Conservation (phyloP, 495 filamentous ascomycete species). For the Lasiosphaeriaceae sp. region DNA sequence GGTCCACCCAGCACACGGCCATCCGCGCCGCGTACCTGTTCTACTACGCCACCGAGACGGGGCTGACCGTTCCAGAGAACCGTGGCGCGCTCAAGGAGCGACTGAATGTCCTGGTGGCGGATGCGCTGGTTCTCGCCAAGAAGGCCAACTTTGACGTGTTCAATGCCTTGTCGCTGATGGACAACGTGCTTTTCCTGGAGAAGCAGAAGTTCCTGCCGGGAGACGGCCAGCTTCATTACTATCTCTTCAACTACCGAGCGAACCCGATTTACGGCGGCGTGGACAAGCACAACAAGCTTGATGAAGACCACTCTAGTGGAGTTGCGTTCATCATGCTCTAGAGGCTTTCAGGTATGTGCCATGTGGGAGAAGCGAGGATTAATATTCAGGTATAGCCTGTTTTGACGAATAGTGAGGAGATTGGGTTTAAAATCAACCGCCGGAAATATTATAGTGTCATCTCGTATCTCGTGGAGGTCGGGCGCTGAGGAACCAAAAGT, state of each 20-base stretch:
- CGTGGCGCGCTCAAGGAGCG: constrained; percentile 61
- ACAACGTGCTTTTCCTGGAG: constrained; percentile 89
- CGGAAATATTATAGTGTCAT: no score
- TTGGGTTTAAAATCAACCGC: no score
- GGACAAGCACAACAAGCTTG: constrained; percentile 68
- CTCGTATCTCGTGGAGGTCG: no score
- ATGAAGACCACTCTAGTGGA: constrained; percentile 73
- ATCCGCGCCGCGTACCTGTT: constrained; percentile 90
- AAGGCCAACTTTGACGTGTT: constrained; percentile 89
- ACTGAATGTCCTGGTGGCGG: constrained; percentile 72
- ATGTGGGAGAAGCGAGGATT: neutral
- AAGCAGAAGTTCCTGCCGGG: constrained; percentile 90
- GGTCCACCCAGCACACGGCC: constrained; percentile 66
- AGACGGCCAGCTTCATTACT: constrained; percentile 92
- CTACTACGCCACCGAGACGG: constrained; percentile 89
- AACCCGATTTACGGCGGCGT: constrained; percentile 78
- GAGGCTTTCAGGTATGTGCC: neutral
- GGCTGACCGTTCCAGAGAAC: constrained; percentile 54
- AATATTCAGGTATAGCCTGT: no score
- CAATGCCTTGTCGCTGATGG: constrained; percentile 88
- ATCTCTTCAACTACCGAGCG: constrained; percentile 93
- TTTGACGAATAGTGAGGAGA: no score
- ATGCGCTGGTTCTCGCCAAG: constrained; percentile 86
- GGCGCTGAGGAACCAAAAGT: no score
- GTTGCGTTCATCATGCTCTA: constrained; percentile 85